phyloP scores from a whole-genome alignment of 108 stramenopile species.

The Parietichytrium sp. region DNA sequence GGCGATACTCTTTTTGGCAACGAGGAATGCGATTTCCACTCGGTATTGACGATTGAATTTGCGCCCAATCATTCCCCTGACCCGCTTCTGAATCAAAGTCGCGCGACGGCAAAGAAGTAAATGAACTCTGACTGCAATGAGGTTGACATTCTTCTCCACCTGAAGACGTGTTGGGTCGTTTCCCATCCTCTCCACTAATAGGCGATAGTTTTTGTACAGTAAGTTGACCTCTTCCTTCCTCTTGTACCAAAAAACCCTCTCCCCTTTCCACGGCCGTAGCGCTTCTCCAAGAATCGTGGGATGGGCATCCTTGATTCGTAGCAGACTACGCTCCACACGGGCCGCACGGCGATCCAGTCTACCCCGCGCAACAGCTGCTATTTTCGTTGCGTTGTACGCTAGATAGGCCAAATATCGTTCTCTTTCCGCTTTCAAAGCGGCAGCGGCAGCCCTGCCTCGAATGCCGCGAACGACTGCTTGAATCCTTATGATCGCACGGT shows the following conservation, averaged over 20 bases:
- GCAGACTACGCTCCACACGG: conserved; percentile 13
- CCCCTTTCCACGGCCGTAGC: background rate
- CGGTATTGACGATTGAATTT: conserved; percentile 31
- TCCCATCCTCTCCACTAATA: conserved; percentile 20
- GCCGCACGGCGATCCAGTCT: background rate
- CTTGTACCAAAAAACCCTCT: conserved; percentile 41
- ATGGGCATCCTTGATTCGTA: background rate
- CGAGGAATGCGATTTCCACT: background rate
- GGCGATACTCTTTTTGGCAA: background rate
- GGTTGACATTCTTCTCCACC: conserved; percentile 27
- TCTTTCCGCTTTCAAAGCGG: background rate
- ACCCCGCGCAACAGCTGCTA: background rate
- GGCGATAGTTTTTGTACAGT: background rate
- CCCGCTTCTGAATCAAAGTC: background rate
- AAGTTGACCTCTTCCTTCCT: background rate
- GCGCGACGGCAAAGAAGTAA: background rate
- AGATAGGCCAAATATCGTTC: background rate
- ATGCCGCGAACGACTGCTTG: conserved; percentile 10
- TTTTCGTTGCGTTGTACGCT: background rate
- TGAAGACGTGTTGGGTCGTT: background rate
- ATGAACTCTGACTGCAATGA: conserved; percentile 7
- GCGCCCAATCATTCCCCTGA: conserved; percentile 31
- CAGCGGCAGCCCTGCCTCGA: background rate
- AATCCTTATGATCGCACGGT: background rate
- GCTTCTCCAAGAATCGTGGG: background rate